phyloP scores from a whole-genome alignment of 163 green algal genomes.

The Scenedesmus sp. region DNA sequence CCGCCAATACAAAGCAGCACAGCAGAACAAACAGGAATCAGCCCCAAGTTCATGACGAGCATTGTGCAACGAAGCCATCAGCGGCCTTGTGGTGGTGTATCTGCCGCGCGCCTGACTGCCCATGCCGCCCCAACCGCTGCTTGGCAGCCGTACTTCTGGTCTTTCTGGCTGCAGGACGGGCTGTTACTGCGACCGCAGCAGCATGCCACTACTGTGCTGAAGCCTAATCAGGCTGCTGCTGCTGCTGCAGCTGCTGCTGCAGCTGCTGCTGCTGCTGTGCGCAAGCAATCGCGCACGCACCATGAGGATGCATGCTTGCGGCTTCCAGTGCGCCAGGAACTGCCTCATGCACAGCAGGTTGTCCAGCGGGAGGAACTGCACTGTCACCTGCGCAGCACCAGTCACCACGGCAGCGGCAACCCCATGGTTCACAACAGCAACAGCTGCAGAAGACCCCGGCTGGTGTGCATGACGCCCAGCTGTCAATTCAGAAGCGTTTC shows the following conservation, averaged over 20 bases:
- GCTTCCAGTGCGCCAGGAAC: conserved; percentile 67
- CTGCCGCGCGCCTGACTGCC: too few species aligned
- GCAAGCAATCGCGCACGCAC: conserved; percentile 47
- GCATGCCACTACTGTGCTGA: background rate
- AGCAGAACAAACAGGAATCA: too few species aligned
- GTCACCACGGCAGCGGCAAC: background rate
- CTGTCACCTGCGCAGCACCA: conserved; percentile 58
- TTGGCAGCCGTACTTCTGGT: too few species aligned
- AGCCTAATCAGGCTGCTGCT: background rate
- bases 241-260: background rate
- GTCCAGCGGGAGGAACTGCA: conserved; percentile 68
- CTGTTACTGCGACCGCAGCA: too few species aligned
- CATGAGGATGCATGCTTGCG: conserved; percentile 68
- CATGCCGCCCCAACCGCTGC: too few species aligned
- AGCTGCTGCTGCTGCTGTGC: background rate
- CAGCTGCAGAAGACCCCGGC: background rate
- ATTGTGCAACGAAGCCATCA: too few species aligned
- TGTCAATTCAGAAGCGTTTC: too few species aligned
- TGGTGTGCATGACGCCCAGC: too few species aligned
- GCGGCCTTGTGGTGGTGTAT: too few species aligned
- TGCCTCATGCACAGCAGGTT: conserved; percentile 55
- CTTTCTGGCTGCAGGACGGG: too few species aligned
- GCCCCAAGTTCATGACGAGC: too few species aligned
- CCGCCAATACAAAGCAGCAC: too few species aligned
- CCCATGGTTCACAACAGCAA: background rate